Percentiles rank a stretch among this genome's conserved stretches.
phyloP scores from a whole-genome alignment of 805 yeast species.

The Peterozyma toletana region DNA sequence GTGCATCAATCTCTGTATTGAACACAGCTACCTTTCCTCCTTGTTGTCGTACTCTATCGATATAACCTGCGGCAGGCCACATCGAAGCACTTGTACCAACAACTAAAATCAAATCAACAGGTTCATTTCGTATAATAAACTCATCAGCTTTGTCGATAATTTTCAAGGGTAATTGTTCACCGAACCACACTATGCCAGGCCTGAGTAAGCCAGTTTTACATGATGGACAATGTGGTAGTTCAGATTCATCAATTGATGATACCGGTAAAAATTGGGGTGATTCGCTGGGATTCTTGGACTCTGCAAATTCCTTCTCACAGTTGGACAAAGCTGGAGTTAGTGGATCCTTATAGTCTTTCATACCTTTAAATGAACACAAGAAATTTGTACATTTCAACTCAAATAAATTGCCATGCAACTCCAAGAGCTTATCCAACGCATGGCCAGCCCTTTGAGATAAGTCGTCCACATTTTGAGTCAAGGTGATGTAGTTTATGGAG shows the following conservation, averaged over 20 bases:
- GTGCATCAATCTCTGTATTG: conserved; percentile 53
- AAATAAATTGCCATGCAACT: conserved; percentile 77
- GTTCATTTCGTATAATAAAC: conserved; percentile 44
- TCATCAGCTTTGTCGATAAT: conserved; percentile 64
- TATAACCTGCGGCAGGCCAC: conserved; percentile 92
- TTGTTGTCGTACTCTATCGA: conserved; percentile 60
- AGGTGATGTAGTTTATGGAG: conserved; percentile 43
- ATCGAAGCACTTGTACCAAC: conserved; percentile 82
- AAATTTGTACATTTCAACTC: conserved; percentile 70
- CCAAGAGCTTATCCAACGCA: conserved; percentile 41
- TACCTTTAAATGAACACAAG: conserved; percentile 55
- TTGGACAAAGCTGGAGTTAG: conserved; percentile 45
- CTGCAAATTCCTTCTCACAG: conserved; percentile 28
- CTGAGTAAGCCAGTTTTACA: conserved; percentile 64
- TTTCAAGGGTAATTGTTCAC: conserved; percentile 71
- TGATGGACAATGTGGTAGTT: conserved; percentile 70
- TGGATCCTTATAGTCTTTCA: conserved; percentile 48
- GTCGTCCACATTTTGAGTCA: conserved; percentile 84
- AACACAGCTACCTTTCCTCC: conserved; percentile 85
- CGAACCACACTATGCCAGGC: conserved; percentile 94
- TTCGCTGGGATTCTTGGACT: conserved; percentile 3
- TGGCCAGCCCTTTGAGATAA: conserved; percentile 63
- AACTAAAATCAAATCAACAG: conserved; percentile 69
- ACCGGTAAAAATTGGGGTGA: conserved; percentile 43
- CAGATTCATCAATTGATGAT: conserved; percentile 36